Evolutionary conservation across 1,284 basidiomycete species (phyloP), one percentile per base, ranked within the genome.

Genomic region (Ganoderma leucocontextum): DNA sequence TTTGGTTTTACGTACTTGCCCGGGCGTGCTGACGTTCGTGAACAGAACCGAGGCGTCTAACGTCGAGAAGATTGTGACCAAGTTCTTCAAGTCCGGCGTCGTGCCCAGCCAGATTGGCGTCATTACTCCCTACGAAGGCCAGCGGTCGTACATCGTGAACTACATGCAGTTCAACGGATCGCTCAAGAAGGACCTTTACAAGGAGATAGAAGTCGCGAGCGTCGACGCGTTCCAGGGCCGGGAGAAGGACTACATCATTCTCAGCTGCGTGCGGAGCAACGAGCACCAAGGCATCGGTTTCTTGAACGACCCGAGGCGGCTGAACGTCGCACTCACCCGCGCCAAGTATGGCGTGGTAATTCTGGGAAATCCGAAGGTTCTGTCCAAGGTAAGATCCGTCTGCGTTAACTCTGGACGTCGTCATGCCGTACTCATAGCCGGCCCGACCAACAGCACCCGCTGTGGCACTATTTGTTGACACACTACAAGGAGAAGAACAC

Each of bases 281-380:
- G 98, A 99, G 79, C 97, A 99, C 78, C 98, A 99, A 80, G 98
- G 98, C 38, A 99, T 99, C 72, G 98, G 98, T 67, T 99, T 99
- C 88, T 87, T 99, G 84, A 98, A 97, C 77, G 98, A 99, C 80
- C 98, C 98, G 4, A 86, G 98, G 71, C 92, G 98, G 73, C 82
- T 99, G 77, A 99, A 99, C 76, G 98, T 99, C 55, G 98, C 98
- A 38, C 87, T 99, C 52, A 99, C 98, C 0, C 89, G 98, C 74
- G 98, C 98, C 62, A 98, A 98, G 81, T 99, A 98, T 78, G 98
- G 98, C 12, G 92, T 98, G 2, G 97, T 99, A 66, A 98, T 99
- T 75, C 86, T 99, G 25, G 98, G 98, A 17, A 99, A 99, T 78
- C 97, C 98, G 4, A 99, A 99, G 81, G 97, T 99, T 65, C 86